These are phyloP conservation scores for Stellera chamaejasme DNA, from an alignment of 345 rosid species.

Conservation along the genomic window DNA sequence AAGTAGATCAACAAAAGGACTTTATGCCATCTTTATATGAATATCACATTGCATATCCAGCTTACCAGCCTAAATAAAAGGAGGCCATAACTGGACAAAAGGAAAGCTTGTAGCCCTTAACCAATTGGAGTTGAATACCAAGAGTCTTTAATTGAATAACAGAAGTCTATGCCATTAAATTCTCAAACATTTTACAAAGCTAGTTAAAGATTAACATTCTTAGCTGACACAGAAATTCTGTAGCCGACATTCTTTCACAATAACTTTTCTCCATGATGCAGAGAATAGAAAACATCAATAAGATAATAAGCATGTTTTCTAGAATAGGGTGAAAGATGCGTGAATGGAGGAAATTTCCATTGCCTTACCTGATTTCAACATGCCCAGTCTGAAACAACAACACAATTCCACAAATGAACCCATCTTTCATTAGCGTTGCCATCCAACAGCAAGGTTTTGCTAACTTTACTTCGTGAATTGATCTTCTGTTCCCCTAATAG, in stretches of 20 bases:
- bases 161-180: no score
- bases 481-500: conserved; percentile 27
- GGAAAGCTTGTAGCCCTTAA: no score
- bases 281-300: conserved; percentile 1
- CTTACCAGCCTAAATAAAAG: no score
- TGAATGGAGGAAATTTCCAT: not conserved
- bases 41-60: no score
- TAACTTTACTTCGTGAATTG: conserved; percentile 31
- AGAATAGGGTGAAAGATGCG: not conserved
- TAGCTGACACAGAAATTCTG: no score
- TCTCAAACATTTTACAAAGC: no score
- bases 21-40: no score
- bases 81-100: no score
- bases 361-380: conserved; percentile 33
- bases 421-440: conserved; percentile 32
- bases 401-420: conserved; percentile 30
- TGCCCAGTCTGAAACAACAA: conserved; percentile 40
- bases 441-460: conserved; percentile 44
- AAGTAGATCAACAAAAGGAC: no score
- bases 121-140: no score
- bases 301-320: not conserved
- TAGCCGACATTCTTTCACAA: not conserved
- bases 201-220: no score
- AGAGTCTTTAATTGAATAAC: no score
- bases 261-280: not conserved